Base-by-base conservation (phyloP, 1,284 basidiomycete species). In the Coriolopsis trogii region DNA sequence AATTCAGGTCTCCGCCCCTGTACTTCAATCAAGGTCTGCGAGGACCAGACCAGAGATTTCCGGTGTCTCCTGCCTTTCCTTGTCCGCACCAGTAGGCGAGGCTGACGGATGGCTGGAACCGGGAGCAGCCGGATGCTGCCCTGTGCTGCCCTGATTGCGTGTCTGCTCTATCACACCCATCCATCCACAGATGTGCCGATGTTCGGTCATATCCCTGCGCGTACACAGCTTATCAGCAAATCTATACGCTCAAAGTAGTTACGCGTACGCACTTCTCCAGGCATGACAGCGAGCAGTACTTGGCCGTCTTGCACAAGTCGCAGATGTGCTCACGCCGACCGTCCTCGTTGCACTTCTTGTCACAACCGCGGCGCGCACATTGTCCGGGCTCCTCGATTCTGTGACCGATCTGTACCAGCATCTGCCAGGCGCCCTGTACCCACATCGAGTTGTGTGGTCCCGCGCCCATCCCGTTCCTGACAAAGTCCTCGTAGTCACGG, bases 361-460 rank as follows among this genome's bases (percentile, higher is more conserved):
- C 33, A 24, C 49, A 51, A 3, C n/a, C 26, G 15, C 49, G 49
- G 21, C 49, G 16, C 16, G 28, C 30, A 23, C 49, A 51, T 12
- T 51, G 26, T 1, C n/a, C 12, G 9, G 31, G 33, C 4, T 43
- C 41, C 21, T 26, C 26, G 16, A 44, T 29, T 23, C 21, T 25
- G 33, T 20, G 6, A 2, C 18, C 18, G 12, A 50, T 12, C 9
- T 26, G 16, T 16, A 28, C 49, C 10, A 45, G 29, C 49, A 38
- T 51, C 36, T 41, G 41, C 42, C 42, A 51, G 28, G 34, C 49
- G 16, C 20, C 41, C 23, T 45, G 41, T 3, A 29, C n/a, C 41
- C 36, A 45, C 30, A 51, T 45, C 8, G 25, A 8, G 25, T 39
- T 40, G 7, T 39, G 25, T n/a, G 45, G 25, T 5, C 13, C 25